These are phyloP conservation scores for Cyberlindnera euphorbiiphila DNA, from an alignment of 805 yeast species.

Conservation along the genomic window DNA sequence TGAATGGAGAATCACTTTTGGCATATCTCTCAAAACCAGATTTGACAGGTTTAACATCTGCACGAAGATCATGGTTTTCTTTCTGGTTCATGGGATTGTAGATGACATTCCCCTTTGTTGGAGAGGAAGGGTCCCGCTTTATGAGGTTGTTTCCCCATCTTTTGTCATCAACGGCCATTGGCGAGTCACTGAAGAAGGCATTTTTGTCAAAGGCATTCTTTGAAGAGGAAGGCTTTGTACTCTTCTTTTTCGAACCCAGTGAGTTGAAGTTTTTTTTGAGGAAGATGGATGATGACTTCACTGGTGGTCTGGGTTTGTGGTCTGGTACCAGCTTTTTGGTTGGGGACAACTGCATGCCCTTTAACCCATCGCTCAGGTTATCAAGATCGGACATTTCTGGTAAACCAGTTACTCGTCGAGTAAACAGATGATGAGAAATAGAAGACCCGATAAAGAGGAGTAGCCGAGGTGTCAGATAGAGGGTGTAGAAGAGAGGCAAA, in stretches of 20 bases:
- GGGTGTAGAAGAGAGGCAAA: background rate
- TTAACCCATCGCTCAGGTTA: conserved; percentile 9
- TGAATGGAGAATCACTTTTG: conserved; percentile 21
- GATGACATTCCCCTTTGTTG: conserved; percentile 10
- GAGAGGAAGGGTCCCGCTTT: conserved; percentile 5
- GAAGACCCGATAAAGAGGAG: no score
- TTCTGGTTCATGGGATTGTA: conserved; percentile 10
- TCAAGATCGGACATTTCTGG: conserved; percentile 2
- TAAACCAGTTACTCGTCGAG: no score
- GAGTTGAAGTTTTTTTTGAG: conserved; percentile 22
- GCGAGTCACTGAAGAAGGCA: conserved; percentile 19
- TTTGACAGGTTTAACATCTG: conserved; percentile 8
- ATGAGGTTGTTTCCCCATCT: conserved; percentile 23
- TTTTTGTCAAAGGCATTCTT: conserved; percentile 15
- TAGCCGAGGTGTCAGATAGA: no score
- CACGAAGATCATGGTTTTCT: conserved; percentile 10
- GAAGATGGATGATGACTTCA: conserved; percentile 22
- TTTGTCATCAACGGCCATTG: conserved; percentile 23
- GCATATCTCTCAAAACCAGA: conserved; percentile 21
- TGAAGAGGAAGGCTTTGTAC: no score
- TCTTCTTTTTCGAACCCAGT: conserved; percentile 14
- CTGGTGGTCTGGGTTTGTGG: conserved; percentile 1
- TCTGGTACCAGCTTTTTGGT: conserved; percentile 14
- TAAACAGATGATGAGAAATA: no score
- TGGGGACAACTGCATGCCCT: conserved; percentile 15